Evolutionary conservation across 228 moss, liverwort and hornwort species (phyloP).

Genomic region (Sphagnum magellanicum): DNA sequence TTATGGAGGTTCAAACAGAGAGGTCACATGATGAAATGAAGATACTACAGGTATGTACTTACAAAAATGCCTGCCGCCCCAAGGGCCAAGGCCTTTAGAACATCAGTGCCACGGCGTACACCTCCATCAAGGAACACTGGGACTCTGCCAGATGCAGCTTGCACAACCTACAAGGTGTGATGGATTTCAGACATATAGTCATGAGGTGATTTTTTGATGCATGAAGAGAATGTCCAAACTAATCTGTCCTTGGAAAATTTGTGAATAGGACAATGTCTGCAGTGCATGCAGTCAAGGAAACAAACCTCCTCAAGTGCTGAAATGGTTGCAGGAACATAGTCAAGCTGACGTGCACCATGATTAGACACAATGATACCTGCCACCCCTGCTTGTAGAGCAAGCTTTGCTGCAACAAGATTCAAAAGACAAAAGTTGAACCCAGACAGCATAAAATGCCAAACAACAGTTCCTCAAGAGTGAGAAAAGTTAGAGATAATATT

Average conservation of each 20-base stretch:
- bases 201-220: no score
- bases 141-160: slow-evolving; percentile 71
- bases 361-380: slow-evolving; percentile 98
- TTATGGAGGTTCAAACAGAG: no score
- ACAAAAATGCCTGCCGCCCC: slow-evolving; percentile 89
- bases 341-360: slow-evolving; percentile 93
- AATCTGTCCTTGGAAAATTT: no score
- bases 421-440: background rate
- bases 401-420: slow-evolving; percentile 35
- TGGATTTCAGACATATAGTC: no score
- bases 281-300: background rate
- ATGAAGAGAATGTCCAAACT: no score
- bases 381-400: slow-evolving; percentile 68
- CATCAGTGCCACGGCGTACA: slow-evolving; percentile 93
- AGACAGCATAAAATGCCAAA: background rate
- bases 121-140: slow-evolving; percentile 99
- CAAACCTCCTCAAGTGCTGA: slow-evolving; percentile 85
- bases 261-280: background rate
- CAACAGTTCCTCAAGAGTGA: background rate
- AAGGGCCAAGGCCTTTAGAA: slow-evolving; percentile 83
- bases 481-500: no score
- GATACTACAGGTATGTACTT: slow-evolving; percentile 16
- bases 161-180: slow-evolving; percentile 40
- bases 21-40: background rate
- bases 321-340: slow-evolving; percentile 90